These are phyloP conservation scores for Entomortierella lignicola DNA, from an alignment of 192 early-diverging fungal genomes.

Conservation along the genomic window DNA sequence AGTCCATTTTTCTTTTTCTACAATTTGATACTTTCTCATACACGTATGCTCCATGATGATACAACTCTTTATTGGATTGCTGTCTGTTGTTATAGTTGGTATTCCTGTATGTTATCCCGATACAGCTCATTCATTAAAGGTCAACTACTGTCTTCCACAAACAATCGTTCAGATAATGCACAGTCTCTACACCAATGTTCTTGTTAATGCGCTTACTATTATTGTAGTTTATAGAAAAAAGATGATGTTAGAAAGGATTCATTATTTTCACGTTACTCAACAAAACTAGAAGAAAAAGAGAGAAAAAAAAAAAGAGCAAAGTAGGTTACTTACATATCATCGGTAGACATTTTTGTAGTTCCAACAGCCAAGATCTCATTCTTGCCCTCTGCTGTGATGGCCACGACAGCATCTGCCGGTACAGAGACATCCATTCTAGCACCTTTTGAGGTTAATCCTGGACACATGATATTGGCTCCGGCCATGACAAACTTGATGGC, in stretches of 20 bases:
- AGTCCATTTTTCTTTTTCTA: too few relatives aligned
- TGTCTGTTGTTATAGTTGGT: not conserved
- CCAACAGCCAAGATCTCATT: conserved; percentile 94
- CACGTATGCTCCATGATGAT: too few relatives aligned
- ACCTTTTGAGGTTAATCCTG: conserved; percentile 94
- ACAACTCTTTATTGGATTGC: too few relatives aligned
- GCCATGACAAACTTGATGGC: conserved; percentile 98
- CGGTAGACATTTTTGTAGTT: conserved; percentile 85
- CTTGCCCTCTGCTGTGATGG: conserved; percentile 96
- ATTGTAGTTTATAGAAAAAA: conserved; percentile 7
- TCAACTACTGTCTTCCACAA: conserved; percentile 74
- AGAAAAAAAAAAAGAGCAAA: conserved; percentile 15
- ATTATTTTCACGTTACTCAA: not conserved
- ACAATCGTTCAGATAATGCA: conserved; percentile 89
- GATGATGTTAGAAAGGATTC: not conserved
- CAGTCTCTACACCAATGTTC: conserved; percentile 88
- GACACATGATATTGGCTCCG: conserved; percentile 99
- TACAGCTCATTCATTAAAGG: conserved; percentile 6
- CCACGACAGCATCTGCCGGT: conserved; percentile 79
- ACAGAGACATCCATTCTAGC: conserved; percentile 84
- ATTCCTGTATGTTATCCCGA: not conserved
- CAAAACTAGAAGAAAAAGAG: not conserved
- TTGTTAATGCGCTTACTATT: conserved; percentile 83
- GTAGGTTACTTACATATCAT: conserved; percentile 78
- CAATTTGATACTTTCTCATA: not conserved